phyloP scores from a whole-genome alignment of 148 eudicot genomes.

The Dianthus caryophyllus region DNA sequence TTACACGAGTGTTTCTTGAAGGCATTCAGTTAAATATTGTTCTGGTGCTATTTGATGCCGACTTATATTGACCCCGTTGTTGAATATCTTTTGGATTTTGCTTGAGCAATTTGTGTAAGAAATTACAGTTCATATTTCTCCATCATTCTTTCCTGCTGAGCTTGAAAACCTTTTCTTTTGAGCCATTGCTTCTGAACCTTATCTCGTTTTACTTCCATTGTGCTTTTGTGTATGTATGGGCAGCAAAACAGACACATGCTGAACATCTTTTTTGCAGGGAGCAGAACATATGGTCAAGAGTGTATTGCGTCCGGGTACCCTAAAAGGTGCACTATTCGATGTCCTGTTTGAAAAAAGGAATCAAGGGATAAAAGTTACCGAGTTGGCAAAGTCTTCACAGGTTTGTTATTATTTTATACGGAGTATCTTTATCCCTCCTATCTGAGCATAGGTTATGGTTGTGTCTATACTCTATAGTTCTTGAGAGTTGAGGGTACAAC shows the following conservation, averaged over 20 bases:
- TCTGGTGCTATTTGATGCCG: neutral
- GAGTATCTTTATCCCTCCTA: neutral
- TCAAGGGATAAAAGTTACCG: conserved; percentile 56
- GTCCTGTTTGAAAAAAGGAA: conserved; percentile 62
- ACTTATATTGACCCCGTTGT: neutral
- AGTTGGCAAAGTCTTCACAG: conserved; percentile 51
- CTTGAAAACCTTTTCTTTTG: neutral
- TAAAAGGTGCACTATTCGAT: conserved; percentile 82
- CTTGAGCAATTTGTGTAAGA: neutral
- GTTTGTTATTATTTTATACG: conserved; percentile 36
- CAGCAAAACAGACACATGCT: conserved; percentile 6
- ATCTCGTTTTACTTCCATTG: neutral
- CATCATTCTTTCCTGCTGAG: conserved; percentile 1
- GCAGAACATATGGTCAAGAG: conserved; percentile 52
- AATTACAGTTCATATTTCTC: neutral
- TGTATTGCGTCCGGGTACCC: conserved; percentile 64
- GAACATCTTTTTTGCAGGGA: conserved; percentile 42
- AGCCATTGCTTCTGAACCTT: neutral
- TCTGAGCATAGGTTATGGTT: neutral
- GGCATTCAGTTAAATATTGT: neutral
- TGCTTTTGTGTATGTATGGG: conserved; percentile 7
- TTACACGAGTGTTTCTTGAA: neutral
- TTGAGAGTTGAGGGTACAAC: neutral
- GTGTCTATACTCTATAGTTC: neutral
- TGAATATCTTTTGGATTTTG: neutral